Evolutionary conservation across 2,329 filamentous ascomycete species (phyloP), one percentile per base, ranked within the genome.

Genomic region (Sclerotinia spermophila): DNA sequence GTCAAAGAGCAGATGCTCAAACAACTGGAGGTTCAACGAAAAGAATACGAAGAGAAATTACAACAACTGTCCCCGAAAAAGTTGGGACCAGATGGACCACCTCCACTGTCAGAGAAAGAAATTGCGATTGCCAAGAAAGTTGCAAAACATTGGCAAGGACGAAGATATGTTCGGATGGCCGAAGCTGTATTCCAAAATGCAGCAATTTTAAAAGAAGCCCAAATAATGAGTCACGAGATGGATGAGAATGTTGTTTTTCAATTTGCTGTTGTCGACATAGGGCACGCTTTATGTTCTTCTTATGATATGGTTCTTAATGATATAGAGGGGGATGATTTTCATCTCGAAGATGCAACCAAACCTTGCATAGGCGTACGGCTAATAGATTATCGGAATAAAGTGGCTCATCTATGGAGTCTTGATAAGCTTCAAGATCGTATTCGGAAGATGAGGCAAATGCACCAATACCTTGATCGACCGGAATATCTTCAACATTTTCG

Each of bases 271-370:
- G 89, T 98, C 44, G 95, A 97, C 77, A 84, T 91, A 73, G 96
- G 96, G 1, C 94, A 99, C 77, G 90, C 89, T 33, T 86, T 96
- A 75, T 94, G 92, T 76, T 99, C 96, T 4, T 97, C 94, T 0
- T 99, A 99, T 81, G 96, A 99, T 80, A 91, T 99, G 82, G 94
- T 98, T 5, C 85, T 99, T 56, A 97, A 97, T 77, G 95, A 93
- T 30, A 89, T 90, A 15, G 95, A 98, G 80, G 93, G 95, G 35
- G 88, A 91, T 71, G 94, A 97, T 77, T 84, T 91, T 44, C 90
- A 91, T 27, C 86, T 99, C 10, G 93, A 97, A 72, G 88, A 90
- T 74, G 88, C 92, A 1, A 87, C 86, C 60, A 98, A 97, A 80
- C 96, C 96, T 5, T 98, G 95, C 81, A 90, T 98, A 59, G 95